These are phyloP conservation scores for Cyberlindnera misumaiensis DNA, from an alignment of 805 yeast species.

Conservation along the genomic window DNA sequence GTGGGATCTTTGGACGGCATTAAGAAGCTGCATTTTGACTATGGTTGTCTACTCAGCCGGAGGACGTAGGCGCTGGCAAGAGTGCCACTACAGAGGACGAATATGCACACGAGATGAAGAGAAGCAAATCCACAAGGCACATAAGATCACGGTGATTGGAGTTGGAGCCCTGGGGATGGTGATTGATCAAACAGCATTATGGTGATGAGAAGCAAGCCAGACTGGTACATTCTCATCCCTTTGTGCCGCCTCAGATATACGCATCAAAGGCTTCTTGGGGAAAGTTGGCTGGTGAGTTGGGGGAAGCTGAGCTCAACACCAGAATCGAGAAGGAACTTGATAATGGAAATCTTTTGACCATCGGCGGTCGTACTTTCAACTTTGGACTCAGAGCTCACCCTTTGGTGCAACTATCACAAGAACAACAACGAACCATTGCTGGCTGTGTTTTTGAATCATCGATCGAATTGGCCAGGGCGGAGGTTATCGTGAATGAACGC, in stretches of 20 bases:
- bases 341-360: slow-evolving; percentile 19
- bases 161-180: slow-evolving; percentile 51
- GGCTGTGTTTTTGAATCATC: slow-evolving; percentile 20
- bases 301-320: slow-evolving; percentile 22
- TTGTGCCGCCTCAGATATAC: slow-evolving; percentile 33
- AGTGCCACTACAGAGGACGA: slow-evolving; percentile 31
- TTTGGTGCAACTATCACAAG: slow-evolving; percentile 32
- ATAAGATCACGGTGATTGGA: slow-evolving; percentile 40
- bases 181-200: slow-evolving; percentile 33
- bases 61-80: slow-evolving; percentile 45
- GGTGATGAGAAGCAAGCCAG: slow-evolving; percentile 29
- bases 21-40: slow-evolving; percentile 34
- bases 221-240: slow-evolving; percentile 35
- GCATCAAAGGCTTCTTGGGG: slow-evolving; percentile 19
- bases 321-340: slow-evolving; percentile 25
- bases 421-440: slow-evolving; percentile 28
- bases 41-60: slow-evolving; percentile 43
- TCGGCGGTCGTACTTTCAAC: slow-evolving; percentile 21
- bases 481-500: slow-evolving; percentile 23
- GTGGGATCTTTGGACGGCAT: slow-evolving; percentile 18
- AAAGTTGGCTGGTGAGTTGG: slow-evolving; percentile 9
- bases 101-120: slow-evolving; percentile 38
- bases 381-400: slow-evolving; percentile 27
- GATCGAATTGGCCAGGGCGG: slow-evolving; percentile 17
- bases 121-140: slow-evolving; percentile 28